A percentile compares a stretch with the other conserved stretches of the same genome.
phyloP scores from a whole-genome alignment of 1,284 basidiomycete genomes.

The Mycosarcoma mackinlayi region DNA sequence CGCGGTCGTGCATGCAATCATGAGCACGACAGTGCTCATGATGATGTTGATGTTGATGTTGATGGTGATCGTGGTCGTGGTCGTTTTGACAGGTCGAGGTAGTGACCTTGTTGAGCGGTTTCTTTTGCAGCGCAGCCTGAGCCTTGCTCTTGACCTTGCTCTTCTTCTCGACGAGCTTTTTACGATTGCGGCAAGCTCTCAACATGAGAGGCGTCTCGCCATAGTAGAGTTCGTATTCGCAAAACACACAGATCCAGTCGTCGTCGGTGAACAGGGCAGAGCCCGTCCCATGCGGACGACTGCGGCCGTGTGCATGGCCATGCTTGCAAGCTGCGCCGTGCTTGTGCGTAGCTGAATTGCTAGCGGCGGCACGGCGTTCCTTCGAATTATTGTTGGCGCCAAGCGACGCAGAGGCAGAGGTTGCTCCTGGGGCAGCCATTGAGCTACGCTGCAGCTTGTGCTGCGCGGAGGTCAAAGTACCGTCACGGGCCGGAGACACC shows the following conservation, averaged over 20 bases:
- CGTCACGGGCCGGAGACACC: neutral
- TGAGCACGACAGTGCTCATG: slow-evolving; percentile 9
- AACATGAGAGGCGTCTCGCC: slow-evolving; percentile 63
- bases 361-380: slow-evolving; percentile 8
- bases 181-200: slow-evolving; percentile 60
- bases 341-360: slow-evolving; percentile 61
- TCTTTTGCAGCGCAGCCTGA: slow-evolving; percentile 30
- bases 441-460: neutral
- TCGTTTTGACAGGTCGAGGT: slow-evolving; percentile 7
- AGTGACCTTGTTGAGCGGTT: neutral
- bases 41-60: slow-evolving; percentile 13
- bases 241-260: slow-evolving; percentile 68
- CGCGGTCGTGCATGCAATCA: slow-evolving; percentile 6
- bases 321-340: slow-evolving; percentile 19
- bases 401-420: neutral
- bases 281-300: slow-evolving; percentile 13
- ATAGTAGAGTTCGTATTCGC: slow-evolving; percentile 69
- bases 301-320: slow-evolving; percentile 13
- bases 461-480: slow-evolving; percentile 5
- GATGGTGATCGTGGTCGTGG: slow-evolving; percentile 16
- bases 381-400: slow-evolving; percentile 8
- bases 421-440: neutral
- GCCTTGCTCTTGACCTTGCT: slow-evolving; percentile 60
- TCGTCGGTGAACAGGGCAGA: slow-evolving; percentile 44
- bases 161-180: slow-evolving; percentile 63